Conservation (phyloP, 331 rosid genomes). For the Pyracantha coccinea region DNA sequence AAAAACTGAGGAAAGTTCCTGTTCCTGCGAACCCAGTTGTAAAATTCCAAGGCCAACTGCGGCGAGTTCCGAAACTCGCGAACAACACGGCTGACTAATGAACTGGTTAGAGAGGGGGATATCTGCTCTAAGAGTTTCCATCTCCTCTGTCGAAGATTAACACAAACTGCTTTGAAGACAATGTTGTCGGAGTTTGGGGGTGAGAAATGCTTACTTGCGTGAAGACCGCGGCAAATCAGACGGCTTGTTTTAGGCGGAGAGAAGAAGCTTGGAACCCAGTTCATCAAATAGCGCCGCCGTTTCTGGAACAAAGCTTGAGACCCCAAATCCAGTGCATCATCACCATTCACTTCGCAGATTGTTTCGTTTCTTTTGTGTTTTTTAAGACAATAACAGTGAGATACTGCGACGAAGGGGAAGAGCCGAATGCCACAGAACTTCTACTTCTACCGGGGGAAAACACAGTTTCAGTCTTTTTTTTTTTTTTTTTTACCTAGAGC, state of each 20-base stretch:
- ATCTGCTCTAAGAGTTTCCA: constrained; percentile 43
- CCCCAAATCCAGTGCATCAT: too few relatives aligned
- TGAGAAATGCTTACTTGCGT: constrained; percentile 28
- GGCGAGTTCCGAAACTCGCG: constrained; percentile 39
- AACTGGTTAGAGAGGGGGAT: constrained; percentile 29
- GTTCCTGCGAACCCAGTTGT: constrained; percentile 28
- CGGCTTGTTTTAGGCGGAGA: not conserved
- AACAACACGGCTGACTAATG: constrained; percentile 34
- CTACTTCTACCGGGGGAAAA: too few relatives aligned
- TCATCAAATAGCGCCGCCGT: too few relatives aligned
- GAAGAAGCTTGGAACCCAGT: too few relatives aligned
- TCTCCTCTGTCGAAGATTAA: constrained; percentile 40
- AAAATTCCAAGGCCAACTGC: constrained; percentile 40
- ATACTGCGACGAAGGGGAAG: too few relatives aligned
- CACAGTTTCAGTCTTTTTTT: too few relatives aligned
- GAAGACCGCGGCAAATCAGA: constrained; percentile 25
- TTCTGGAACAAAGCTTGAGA: too few relatives aligned
- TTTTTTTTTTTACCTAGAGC: too few relatives aligned
- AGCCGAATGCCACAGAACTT: too few relatives aligned
- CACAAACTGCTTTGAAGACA: constrained; percentile 41
- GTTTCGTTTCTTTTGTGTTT: too few relatives aligned
- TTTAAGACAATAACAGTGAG: too few relatives aligned
- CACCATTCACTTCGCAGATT: too few relatives aligned
- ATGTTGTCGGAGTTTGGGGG: constrained; percentile 38
- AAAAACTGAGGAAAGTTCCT: constrained; percentile 19